Percentiles rank a stretch among this genome's conserved stretches.
phyloP scores from a whole-genome alignment of 2,329 filamentous ascomycete genomes.

The Fusarium domesticum region DNA sequence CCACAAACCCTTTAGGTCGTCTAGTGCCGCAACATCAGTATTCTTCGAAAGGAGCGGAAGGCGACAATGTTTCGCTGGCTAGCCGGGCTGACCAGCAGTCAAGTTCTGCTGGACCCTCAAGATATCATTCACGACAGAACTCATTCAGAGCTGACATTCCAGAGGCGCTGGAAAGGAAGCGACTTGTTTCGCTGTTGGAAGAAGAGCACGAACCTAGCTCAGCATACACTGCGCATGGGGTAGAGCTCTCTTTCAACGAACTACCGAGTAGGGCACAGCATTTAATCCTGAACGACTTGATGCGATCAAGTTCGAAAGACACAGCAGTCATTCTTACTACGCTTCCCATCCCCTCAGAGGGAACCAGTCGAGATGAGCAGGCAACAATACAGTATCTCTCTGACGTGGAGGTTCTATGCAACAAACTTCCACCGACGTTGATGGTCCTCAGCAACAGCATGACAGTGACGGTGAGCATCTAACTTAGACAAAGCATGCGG shows the following conservation, averaged over 20 bases:
- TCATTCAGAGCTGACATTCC: slow-evolving; percentile 41
- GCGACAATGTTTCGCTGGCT: slow-evolving; percentile 62
- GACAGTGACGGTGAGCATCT: slow-evolving; percentile 79
- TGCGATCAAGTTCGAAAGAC: slow-evolving; percentile 62
- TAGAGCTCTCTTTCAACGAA: slow-evolving; percentile 81
- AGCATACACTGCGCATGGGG: slow-evolving; percentile 55
- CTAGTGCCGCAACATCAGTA: slow-evolving; percentile 61
- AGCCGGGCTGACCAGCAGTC: slow-evolving; percentile 33
- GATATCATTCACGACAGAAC: slow-evolving; percentile 37
- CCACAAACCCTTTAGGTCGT: slow-evolving; percentile 59
- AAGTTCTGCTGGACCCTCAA: slow-evolving; percentile 31
- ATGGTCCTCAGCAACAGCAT: slow-evolving; percentile 85
- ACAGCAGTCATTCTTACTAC: slow-evolving; percentile 83
- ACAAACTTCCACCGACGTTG: slow-evolving; percentile 70
- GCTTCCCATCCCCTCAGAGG: slow-evolving; percentile 74
- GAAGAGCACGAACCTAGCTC: slow-evolving; percentile 35
- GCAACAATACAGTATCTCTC: slow-evolving; percentile 72
- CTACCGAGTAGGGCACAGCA: slow-evolving; percentile 81
- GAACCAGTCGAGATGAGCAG: slow-evolving; percentile 67
- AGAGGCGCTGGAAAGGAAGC: slow-evolving; percentile 43
- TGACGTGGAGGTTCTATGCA: slow-evolving; percentile 75
- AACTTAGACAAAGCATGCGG: slow-evolving; percentile 2
- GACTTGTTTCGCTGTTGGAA: slow-evolving; percentile 13
- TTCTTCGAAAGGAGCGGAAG: slow-evolving; percentile 51
- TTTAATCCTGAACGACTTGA: slow-evolving; percentile 81